Base-by-base conservation (phyloP, 306 rosid genomes). In the Cicer arietinum region DNA sequence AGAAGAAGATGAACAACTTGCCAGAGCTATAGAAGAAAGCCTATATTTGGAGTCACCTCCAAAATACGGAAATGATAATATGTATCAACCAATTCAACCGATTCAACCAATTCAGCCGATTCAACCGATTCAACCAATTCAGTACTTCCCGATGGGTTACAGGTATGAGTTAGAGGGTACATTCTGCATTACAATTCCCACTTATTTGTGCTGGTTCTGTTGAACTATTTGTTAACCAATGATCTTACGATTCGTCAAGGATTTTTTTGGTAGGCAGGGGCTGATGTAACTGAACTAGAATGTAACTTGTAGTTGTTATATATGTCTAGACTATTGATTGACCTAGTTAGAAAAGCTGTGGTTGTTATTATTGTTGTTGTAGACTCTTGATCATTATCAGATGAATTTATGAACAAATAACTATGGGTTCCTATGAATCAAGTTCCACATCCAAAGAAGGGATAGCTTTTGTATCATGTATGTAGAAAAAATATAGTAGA, bases 11-110 rank as follows among this genome's bases (percentile, higher is more conserved):
- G 98, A 89, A 75, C 96, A 77, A 76, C 96, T 92, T 75, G 98
- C 98, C 66, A 85, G 88, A 84, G 98, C 96, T 52, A 25, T 92
- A 68, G 96, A 92, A 92, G 89, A 92, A 85, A 92, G 98, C 81
- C 85, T 92, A 44, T 86, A 82, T 76, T 40, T 82, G 76, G 96
- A 83, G 22, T 84, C 96, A 61, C 94, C 98, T 85, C 91, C 96
- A 35, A 86, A 47, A 72, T 74, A 87, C 80, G 90, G 87, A 77
- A 81, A 87, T 81, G 92, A 86, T 79, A 80, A 82, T 64, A 41
- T 78, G 22, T 88, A 88, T 82, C 90, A 81, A 75, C 90, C 96
- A 10, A 18, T 76, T 17, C 81, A 69, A 30, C 37, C 37, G 37
- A 30, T 30, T 30, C 37, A 30, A 30, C 37, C 37, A 30, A 30